Percentiles rank a stretch among this genome's conserved stretches.
phyloP scores from a whole-genome alignment of 495 filamentous ascomycete species.

The Neurospora sublineolata region DNA sequence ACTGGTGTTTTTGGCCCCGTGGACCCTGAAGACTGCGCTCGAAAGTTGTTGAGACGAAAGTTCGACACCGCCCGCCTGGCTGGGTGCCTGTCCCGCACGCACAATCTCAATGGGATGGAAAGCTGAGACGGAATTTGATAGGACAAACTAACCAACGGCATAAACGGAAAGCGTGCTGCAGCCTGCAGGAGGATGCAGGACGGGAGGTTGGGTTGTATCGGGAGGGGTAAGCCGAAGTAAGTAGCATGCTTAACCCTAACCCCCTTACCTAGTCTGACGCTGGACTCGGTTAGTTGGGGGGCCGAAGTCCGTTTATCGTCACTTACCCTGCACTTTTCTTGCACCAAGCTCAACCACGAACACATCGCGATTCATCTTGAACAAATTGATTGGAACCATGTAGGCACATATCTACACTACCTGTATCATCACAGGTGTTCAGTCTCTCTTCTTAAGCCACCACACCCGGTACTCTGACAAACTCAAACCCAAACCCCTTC shows the following conservation, averaged over 20 bases:
- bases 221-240: neutral
- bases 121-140: neutral
- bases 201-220: neutral
- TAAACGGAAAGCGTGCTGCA: neutral
- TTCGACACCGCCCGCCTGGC: neutral
- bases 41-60: neutral
- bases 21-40: neutral
- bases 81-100: neutral
- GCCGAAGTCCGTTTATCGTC: neutral
- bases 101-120: neutral
- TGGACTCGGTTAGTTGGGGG: neutral
- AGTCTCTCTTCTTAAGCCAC: neutral
- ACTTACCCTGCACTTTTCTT: neutral
- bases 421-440: neutral
- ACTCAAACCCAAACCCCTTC: constrained; percentile 29
- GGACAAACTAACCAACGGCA: neutral
- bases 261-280: no score
- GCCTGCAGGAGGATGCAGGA: neutral
- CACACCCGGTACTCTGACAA: constrained; percentile 12
- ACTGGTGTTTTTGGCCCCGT: neutral
- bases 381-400: neutral
- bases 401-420: neutral
- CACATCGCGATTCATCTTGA: neutral
- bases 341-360: neutral
- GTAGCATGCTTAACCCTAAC: neutral